Evolutionary conservation across 192 early-diverging fungal genomes (phyloP).

Genomic region (Umbelopsis vinacea): DNA sequence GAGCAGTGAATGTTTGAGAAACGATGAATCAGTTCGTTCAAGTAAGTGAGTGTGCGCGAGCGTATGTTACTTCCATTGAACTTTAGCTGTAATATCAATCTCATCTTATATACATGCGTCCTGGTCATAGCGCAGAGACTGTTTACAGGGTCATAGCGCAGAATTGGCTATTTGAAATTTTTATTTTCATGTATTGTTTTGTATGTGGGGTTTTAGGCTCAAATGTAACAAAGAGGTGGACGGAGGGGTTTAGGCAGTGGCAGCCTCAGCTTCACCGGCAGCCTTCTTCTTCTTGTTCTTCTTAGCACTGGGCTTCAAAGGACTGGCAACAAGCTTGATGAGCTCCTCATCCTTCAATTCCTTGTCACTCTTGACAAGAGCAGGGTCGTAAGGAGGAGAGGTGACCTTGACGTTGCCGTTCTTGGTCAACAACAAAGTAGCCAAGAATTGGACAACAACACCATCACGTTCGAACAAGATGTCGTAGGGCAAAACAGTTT

Average conservation of each 20-base stretch:
- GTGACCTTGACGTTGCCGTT: constrained; percentile 88
- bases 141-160: too few relatives aligned
- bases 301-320: constrained; percentile 53
- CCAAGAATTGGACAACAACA: constrained; percentile 88
- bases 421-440: constrained; percentile 90
- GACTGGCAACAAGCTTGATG: constrained; percentile 69
- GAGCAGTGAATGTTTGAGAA: too few relatives aligned
- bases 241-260: constrained; percentile 12
- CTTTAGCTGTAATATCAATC: too few relatives aligned
- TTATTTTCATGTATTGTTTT: too few relatives aligned
- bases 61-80: too few relatives aligned
- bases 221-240: neutral
- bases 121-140: too few relatives aligned
- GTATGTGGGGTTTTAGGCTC: neutral
- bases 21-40: too few relatives aligned
- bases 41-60: too few relatives aligned
- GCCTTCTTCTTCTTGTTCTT: constrained; percentile 51
- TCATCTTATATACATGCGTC: too few relatives aligned
- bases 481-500: constrained; percentile 80
- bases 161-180: too few relatives aligned
- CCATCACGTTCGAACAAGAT: constrained; percentile 84
- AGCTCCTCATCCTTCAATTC: constrained; percentile 81
- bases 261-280: constrained; percentile 29
- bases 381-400: constrained; percentile 72
- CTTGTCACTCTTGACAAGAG: constrained; percentile 84